phyloP scores from a whole-genome alignment of 805 yeast species.

The Saccharomycopsis sp. region DNA sequence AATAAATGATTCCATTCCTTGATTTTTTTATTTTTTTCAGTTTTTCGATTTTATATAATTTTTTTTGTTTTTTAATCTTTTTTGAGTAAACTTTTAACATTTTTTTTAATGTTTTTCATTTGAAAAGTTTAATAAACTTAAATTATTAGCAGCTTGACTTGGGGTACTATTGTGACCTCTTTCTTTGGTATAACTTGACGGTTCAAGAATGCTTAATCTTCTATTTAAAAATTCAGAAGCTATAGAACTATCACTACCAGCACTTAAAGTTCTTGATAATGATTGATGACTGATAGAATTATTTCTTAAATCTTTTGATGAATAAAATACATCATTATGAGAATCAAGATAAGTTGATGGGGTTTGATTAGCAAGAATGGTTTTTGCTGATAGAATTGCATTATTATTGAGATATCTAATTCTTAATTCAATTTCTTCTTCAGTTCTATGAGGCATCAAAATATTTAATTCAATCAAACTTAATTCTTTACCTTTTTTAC shows the following conservation, averaged over 20 bases:
- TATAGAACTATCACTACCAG: background rate
- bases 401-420: no score
- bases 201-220: no score
- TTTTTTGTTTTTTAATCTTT: no score
- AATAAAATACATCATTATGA: background rate
- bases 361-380: constrained; percentile 22
- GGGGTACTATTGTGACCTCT: no score
- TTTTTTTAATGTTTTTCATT: no score
- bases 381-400: no score
- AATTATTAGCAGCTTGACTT: background rate
- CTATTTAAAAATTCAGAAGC: no score
- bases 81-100: no score
- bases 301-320: background rate
- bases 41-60: no score
- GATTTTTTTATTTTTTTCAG: no score
- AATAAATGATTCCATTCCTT: no score
- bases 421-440: constrained; percentile 63
- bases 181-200: no score
- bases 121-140: background rate
- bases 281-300: background rate
- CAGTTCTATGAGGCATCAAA: constrained; percentile 61
- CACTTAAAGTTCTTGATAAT: background rate
- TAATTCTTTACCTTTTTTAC: constrained; percentile 45
- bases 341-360: background rate
- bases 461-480: constrained; percentile 68